Percentiles rank a stretch among this genome's conserved stretches.
Evolutionary conservation across 1,139 yeast genomes (phyloP).

Genomic region (Geotrichum cucujoidarum): DNA sequence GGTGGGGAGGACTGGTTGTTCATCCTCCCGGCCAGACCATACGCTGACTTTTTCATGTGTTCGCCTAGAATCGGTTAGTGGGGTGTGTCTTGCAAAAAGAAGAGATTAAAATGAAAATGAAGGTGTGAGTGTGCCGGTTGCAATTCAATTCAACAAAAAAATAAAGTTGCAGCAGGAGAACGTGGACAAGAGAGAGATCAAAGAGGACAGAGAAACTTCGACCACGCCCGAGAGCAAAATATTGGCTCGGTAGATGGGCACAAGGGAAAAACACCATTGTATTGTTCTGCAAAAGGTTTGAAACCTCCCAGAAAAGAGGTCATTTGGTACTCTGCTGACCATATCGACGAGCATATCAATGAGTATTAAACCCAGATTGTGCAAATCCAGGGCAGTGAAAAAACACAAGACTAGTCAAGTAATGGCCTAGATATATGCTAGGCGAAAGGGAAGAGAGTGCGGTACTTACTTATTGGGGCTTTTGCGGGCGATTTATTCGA

Average conservation of each 20-base stretch:
- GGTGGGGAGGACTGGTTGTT: background rate
- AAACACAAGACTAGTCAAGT: too few species aligned
- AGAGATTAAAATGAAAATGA: background rate
- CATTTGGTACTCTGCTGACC: too few species aligned
- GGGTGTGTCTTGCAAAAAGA: background rate
- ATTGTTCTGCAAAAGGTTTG: too few species aligned
- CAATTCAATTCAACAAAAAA: background rate
- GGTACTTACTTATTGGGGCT: conserved; percentile 7
- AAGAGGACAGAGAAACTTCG: conserved; percentile 2
- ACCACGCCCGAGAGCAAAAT: background rate
- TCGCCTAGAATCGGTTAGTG: conserved; percentile 1
- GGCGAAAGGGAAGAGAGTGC: background rate
- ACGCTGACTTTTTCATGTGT: conserved; percentile 8
- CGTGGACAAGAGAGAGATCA: background rate
- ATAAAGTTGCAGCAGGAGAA: background rate
- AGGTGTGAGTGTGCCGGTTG: too few species aligned
- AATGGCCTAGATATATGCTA: too few species aligned
- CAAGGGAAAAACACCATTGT: too few species aligned
- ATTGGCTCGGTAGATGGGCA: too few species aligned
- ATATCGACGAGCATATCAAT: too few species aligned
- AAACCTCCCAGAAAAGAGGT: too few species aligned
- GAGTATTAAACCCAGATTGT: too few species aligned
- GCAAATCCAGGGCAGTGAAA: too few species aligned
- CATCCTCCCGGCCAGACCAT: conserved; percentile 5
- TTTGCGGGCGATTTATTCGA: conserved; percentile 2